These are phyloP conservation scores for Ustilago nuda DNA, from an alignment of 1,284 basidiomycete species.

Conservation along the genomic window DNA sequence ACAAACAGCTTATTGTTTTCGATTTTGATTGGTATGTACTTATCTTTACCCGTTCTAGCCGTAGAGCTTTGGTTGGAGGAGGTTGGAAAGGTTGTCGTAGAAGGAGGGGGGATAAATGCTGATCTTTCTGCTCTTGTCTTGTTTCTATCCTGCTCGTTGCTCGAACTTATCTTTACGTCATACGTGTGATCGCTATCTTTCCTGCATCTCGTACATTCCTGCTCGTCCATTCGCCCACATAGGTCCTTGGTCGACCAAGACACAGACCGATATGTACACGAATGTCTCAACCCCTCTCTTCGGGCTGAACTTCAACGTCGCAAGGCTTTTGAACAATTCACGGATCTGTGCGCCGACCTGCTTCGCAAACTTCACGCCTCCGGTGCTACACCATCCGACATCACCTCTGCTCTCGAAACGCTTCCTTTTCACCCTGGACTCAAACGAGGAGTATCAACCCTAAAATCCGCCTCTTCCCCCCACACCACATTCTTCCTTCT, in stretches of 20 bases:
- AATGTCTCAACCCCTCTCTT: slow-evolving; percentile 86
- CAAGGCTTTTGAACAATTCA: slow-evolving; percentile 81
- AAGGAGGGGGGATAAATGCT: no score
- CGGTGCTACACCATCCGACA: slow-evolving; percentile 76
- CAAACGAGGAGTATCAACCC: slow-evolving; percentile 82
- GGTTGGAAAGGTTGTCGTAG: no score
- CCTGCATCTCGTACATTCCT: no score
- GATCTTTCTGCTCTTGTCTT: not conserved
- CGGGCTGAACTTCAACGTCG: slow-evolving; percentile 84
- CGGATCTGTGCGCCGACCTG: slow-evolving; percentile 74
- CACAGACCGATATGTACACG: slow-evolving; percentile 94
- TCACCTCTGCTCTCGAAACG: slow-evolving; percentile 80
- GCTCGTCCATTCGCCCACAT: not conserved
- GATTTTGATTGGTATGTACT: slow-evolving; percentile 91
- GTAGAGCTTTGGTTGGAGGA: no score
- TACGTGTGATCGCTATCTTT: no score
- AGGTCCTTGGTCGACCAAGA: slow-evolving; percentile 83
- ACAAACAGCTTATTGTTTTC: slow-evolving; percentile 84
- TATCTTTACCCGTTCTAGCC: slow-evolving; percentile 12
- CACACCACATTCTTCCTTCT: slow-evolving; percentile 79
- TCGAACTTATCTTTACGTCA: not conserved
- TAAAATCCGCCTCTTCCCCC: slow-evolving; percentile 75
- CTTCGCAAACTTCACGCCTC: slow-evolving; percentile 58
- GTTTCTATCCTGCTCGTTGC: not conserved
- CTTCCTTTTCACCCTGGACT: slow-evolving; percentile 97